phyloP scores from a whole-genome alignment of 1,284 basidiomycete species.

The Marasmius sp. region DNA sequence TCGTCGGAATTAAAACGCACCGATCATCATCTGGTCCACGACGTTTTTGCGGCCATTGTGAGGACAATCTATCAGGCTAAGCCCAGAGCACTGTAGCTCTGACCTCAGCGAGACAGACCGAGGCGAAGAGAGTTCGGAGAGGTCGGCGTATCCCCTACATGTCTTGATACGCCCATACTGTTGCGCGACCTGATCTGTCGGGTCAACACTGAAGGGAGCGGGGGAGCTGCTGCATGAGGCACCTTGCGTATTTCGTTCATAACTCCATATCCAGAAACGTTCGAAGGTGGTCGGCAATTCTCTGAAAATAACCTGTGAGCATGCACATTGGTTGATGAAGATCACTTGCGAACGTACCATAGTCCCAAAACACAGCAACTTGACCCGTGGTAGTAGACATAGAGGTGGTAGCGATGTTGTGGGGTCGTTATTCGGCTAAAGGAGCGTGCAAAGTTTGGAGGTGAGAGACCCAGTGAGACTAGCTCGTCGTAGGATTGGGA shows the following conservation, averaged over 20 bases:
- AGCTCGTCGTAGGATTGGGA: no score
- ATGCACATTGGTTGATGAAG: background rate
- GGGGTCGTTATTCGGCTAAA: background rate
- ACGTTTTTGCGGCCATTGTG: constrained; percentile 57
- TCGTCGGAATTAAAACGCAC: constrained; percentile 22
- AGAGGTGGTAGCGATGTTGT: constrained; percentile 8
- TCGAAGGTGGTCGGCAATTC: constrained; percentile 48
- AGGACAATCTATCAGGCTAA: constrained; percentile 58
- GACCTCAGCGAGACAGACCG: constrained; percentile 44
- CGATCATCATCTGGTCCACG: constrained; percentile 53
- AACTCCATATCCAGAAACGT: constrained; percentile 30
- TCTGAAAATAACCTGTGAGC: constrained; percentile 31
- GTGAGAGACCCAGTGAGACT: no score
- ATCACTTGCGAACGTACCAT: constrained; percentile 20
- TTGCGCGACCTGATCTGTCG: constrained; percentile 16
- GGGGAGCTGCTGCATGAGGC: no score
- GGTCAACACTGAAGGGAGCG: no score
- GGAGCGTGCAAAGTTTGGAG: background rate
- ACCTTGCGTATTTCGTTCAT: constrained; percentile 31
- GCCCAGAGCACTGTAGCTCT: constrained; percentile 59
- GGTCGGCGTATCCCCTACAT: constrained; percentile 45
- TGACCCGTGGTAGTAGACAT: constrained; percentile 10
- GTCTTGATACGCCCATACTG: constrained; percentile 30
- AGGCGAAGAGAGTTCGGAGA: constrained; percentile 30
- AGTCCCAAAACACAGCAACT: constrained; percentile 35